Evolutionary conservation across 2,329 filamentous ascomycete genomes (phyloP), one percentile per base, ranked within the genome.

Genomic region (Calycina herbarum): DNA sequence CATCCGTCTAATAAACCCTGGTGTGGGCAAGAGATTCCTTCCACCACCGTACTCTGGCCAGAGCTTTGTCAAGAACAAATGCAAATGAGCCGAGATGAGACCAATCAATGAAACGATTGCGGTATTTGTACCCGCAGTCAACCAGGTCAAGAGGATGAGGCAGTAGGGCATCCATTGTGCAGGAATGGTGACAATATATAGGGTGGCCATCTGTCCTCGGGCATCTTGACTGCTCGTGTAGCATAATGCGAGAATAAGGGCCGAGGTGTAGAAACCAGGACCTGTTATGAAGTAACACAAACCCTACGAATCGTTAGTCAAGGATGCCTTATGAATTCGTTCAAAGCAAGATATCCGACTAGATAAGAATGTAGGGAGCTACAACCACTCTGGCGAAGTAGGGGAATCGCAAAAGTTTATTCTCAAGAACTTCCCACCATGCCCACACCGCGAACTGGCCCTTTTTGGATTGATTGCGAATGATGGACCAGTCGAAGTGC

Each of bases 1-100:
- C 71, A 91, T 84, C 63, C 84, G 83, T 66, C 86, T 87, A 65
- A 98, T 79, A 70, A 93, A 88, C 5, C 77, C 76, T 2, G 95
- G 95, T 0, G 93, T 95, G 15, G 83, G 82, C 42, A 97, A 82
- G 59, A 89, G 83, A 74, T 94, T 96, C 61, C 82, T 83, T 0
- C 95, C 95, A 64, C 92, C 91, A 38, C 93, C 94, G 75, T 95
- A 95, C 64, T 91, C 87, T 5, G 95, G 95, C 83, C 93, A 98
- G 54, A 97, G 84, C 59, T 92, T 86, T 1, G 91, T 93, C 60
- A 97, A 78, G 75, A 98, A 99, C 76, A 98, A 92, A 78, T 93
- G 96, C 24, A 95, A 74, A 77, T 99, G 95, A 4, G 94, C 94
- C 13, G 94, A 92, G 56, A 96, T 70, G 11, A 99, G 82, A n/a